phyloP scores from a whole-genome alignment of 345 rosid species.

The Mallotus nudiflorus region DNA sequence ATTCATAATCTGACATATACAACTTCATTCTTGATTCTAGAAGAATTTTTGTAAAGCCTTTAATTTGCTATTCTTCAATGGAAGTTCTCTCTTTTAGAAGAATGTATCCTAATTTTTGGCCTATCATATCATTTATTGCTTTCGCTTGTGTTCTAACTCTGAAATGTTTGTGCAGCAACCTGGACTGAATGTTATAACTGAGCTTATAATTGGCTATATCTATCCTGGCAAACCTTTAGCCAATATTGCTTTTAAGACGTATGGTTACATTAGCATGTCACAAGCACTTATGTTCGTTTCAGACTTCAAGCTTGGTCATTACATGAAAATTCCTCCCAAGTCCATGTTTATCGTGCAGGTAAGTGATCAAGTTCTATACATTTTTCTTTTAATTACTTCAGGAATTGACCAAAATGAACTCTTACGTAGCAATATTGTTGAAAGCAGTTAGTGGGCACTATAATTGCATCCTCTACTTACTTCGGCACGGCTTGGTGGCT shows the following conservation, averaged over 20 bases:
- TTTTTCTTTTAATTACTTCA: too few species aligned
- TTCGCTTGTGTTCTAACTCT: too few species aligned
- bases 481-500: conserved; percentile 58
- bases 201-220: conserved; percentile 56
- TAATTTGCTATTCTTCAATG: too few species aligned
- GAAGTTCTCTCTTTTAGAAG: too few species aligned
- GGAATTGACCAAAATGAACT: not conserved
- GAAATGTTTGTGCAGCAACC: conserved; percentile 39
- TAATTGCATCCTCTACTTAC: conserved; percentile 44
- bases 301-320: conserved; percentile 63
- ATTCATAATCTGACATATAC: too few species aligned
- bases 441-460: conserved; percentile 41
- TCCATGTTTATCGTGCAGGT: conserved; percentile 63
- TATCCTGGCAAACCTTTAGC: conserved; percentile 58
- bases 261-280: conserved; percentile 43
- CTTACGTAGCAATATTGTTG: not conserved
- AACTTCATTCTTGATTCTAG: too few species aligned
- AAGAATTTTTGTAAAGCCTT: too few species aligned
- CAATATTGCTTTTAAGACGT: conserved; percentile 49
- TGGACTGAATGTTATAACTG: conserved; percentile 48
- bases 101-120: too few species aligned
- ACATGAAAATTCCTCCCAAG: conserved; percentile 60
- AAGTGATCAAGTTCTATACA: not conserved
- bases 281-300: conserved; percentile 49
- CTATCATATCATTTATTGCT: too few species aligned